Evolutionary conservation across 2,329 filamentous ascomycete genomes (phyloP), one percentile per base, ranked within the genome.

Genomic region (Nothopassalora personata): DNA sequence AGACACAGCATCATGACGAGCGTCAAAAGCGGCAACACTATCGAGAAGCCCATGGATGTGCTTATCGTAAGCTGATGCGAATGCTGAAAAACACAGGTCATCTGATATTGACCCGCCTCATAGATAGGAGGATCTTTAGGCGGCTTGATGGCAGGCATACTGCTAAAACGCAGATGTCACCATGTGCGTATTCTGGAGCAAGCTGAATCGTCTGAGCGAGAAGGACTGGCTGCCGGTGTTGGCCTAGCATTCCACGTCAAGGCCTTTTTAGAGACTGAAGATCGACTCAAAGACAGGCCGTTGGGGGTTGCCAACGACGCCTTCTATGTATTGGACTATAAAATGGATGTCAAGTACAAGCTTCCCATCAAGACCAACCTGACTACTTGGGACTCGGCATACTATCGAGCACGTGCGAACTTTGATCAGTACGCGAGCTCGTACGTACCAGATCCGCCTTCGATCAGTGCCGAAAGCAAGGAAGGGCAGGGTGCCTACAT

Each of bases 71-170:
- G 55, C 31, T 23, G 11, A 10, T 10, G 8, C 46, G 13, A 9
- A 27, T 13, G n/a, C 47, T 33, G 4, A 11, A 9, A 18, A 1
- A 0, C 11, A 52, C 27, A 13, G 11, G 18, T 33, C 30, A 39
- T 19, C 5, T 11, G 28, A 18, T 34, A 13, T 31, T 50, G 48
- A 60, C 31, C 13, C 10, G 11, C n/a, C 7, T 15, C 7, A 36
- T 18, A 67, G 63, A 72, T 78, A 8, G 77, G 77, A 13, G 76
- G 77, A 1, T 78, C 76, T 1, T 66, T 78, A 3, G 76, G 73
- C 3, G 76, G 76, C 1, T 71, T 79, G 4, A 71, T 76, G 43
- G 66, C 71, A 11, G 74, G 72, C 7, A 66, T 78, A 45, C 72
- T 74, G n/a, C 63, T 78, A 34, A 77, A 76, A 58, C 69, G 70